Percentiles rank a stretch among this genome's conserved stretches.
phyloP scores from a whole-genome alignment of 306 rosid species.

The Acmispon strigosus region DNA sequence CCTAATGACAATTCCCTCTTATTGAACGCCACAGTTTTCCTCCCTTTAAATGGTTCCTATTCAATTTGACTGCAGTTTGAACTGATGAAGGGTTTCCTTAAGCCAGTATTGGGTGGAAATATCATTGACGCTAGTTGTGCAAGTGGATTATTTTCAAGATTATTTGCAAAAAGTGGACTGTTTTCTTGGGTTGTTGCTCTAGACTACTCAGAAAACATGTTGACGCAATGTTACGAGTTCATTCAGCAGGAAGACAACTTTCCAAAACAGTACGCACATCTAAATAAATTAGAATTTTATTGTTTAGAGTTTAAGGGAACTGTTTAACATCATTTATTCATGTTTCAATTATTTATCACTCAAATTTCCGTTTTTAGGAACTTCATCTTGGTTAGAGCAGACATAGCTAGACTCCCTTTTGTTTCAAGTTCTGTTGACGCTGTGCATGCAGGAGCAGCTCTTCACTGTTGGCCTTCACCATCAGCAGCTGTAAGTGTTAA shows the following conservation, averaged over 20 bases:
- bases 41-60: not conserved
- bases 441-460: conserved; percentile 93
- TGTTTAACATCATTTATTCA: not conserved
- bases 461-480: conserved; percentile 98
- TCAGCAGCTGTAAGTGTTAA: conserved; percentile 61
- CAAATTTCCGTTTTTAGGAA: conserved; percentile 35
- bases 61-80: conserved; percentile 71
- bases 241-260: conserved; percentile 71
- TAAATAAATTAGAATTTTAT: conserved; percentile 2
- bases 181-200: conserved; percentile 80
- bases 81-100: conserved; percentile 52
- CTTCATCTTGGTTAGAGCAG: conserved; percentile 76
- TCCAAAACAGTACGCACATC: conserved; percentile 58
- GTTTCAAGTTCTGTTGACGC: conserved; percentile 83
- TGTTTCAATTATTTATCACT: conserved; percentile 13
- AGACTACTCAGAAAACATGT: conserved; percentile 94
- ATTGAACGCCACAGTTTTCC: not conserved
- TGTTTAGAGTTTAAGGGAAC: not conserved
- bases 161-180: conserved; percentile 77
- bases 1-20: not conserved
- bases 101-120: conserved; percentile 77
- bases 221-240: conserved; percentile 74
- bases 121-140: conserved; percentile 93
- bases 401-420: conserved; percentile 88
- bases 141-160: conserved; percentile 87